Conservation (phyloP, 257 asterid genomes). For the Perilla frutescens region DNA sequence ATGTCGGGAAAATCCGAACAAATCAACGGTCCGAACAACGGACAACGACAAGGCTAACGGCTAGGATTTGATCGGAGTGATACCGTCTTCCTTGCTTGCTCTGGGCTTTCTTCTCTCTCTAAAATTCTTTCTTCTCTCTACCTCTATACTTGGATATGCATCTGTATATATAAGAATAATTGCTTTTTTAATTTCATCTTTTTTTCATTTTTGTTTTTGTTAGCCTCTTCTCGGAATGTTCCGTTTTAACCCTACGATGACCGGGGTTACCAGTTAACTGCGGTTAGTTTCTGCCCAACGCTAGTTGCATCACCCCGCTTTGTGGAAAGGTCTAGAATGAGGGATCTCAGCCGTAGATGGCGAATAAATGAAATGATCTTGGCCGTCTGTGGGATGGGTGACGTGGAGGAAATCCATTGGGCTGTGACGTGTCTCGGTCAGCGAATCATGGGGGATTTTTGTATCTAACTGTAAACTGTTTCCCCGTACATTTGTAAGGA, state of each 20-base stretch:
- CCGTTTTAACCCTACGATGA: slow-evolving; percentile 27
- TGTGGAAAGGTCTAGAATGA: slow-evolving; percentile 59
- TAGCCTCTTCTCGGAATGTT: slow-evolving; percentile 15
- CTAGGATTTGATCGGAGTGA: slow-evolving; percentile 43
- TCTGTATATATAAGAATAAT: slow-evolving; percentile 29
- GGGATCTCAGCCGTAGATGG: slow-evolving; percentile 50
- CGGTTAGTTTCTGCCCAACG: slow-evolving; percentile 42
- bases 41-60: slow-evolving; percentile 40
- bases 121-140: slow-evolving; percentile 31
- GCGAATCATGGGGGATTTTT: slow-evolving; percentile 41
- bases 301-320: slow-evolving; percentile 21
- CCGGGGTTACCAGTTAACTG: slow-evolving; percentile 35
- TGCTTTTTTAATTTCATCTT: not conserved
- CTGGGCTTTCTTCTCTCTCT: slow-evolving; percentile 32
- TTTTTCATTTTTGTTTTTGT: not conserved
- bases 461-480: slow-evolving; percentile 19
- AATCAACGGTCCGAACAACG: slow-evolving; percentile 47
- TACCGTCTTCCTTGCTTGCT: slow-evolving; percentile 36
- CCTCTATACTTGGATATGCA: not conserved
- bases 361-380: slow-evolving; percentile 1
- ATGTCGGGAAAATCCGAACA: slow-evolving; percentile 43
- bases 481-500: not conserved
- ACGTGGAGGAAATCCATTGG: slow-evolving; percentile 65
- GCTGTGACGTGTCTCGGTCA: slow-evolving; percentile 50
- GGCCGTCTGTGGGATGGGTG: slow-evolving; percentile 22